phyloP scores from a whole-genome alignment of 371 early-diverging fungal genomes.

The Syncephalastrum sp. region DNA sequence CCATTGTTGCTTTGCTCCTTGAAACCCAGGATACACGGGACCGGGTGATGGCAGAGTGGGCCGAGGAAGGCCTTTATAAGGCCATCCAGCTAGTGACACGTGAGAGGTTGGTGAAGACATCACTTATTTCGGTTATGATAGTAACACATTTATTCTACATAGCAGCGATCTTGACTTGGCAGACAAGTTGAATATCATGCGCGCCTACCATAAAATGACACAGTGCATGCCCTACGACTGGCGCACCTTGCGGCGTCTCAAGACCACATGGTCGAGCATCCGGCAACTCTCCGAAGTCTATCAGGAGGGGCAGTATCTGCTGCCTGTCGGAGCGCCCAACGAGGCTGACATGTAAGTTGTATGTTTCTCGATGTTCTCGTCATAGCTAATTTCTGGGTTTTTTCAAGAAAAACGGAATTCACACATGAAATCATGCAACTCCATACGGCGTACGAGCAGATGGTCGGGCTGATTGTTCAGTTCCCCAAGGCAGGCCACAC shows the following conservation, averaged over 20 bases:
- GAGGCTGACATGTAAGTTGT: too few species aligned
- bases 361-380: too few species aligned
- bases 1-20: constrained; percentile 37
- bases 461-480: constrained; percentile 47
- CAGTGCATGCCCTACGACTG: not conserved
- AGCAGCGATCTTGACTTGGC: constrained; percentile 1
- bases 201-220: constrained; percentile 52
- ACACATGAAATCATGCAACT: constrained; percentile 54
- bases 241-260: constrained; percentile 8
- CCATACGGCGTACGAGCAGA: constrained; percentile 62
- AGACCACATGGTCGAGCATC: too few species aligned
- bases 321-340: too few species aligned
- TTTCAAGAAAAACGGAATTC: constrained; percentile 22
- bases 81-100: constrained; percentile 30
- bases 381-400: too few species aligned
- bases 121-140: too few species aligned
- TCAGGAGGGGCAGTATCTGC: constrained; percentile 26
- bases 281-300: constrained; percentile 20
- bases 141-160: too few species aligned
- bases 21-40: constrained; percentile 33
- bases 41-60: constrained; percentile 61
- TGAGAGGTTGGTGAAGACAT: too few species aligned
- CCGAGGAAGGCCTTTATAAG: constrained; percentile 70
- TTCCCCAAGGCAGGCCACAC: constrained; percentile 69
- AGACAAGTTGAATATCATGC: constrained; percentile 45